Base-by-base conservation (phyloP, 1,284 basidiomycete species). In the Pseudozyma tsukubaensis region DNA sequence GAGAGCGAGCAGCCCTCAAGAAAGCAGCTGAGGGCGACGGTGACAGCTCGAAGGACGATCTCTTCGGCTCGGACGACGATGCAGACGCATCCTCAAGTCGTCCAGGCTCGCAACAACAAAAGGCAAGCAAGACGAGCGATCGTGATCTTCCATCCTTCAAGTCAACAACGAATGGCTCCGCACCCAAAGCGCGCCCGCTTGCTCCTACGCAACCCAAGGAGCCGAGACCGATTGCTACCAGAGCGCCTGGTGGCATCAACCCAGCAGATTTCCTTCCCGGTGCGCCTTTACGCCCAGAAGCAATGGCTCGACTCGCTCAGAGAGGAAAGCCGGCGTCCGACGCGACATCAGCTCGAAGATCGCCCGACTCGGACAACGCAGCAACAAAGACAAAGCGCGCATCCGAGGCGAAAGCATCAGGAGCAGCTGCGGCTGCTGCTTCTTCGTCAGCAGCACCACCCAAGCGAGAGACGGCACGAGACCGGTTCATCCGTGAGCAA, bases 401-500 rank as follows among this genome's bases (percentile, higher is more conserved):
- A 45, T 29, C 44, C 1, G 44, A 45, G 14, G 10, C 14, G 9
- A 45, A 18, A 24, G 14, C 49, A 21, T 49, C 58, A 10, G n/a
- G 57, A 7, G 57, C 63, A 11, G n/a, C 61, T 6, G 29, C 63
- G 3, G 36, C 43, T 14, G 39, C 56, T 14, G 37, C 58, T 45
- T n/a, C 44, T 8, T 8, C 60, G 5, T 18, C 60, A 8, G 37
- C 47, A 35, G 49, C 64, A 3, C 63, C 66, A n/a, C 62, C 72
- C 3, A 55, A 49, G 18, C 45, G 64, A 21, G 78, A 80, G 59
- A 79, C 78, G 14, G 72, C 62, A 12, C 63, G 78, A 19, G 78
- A 80, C n/a, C 62, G 71, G 11, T 80, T 80, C 66, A 70, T 80
- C 19, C 71, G 78, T 14, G 74, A 77, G 36, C 75, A 80, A 52